Conservation (phyloP, 78 protist genomes). For the Tieghemostelium lacteum region DNA sequence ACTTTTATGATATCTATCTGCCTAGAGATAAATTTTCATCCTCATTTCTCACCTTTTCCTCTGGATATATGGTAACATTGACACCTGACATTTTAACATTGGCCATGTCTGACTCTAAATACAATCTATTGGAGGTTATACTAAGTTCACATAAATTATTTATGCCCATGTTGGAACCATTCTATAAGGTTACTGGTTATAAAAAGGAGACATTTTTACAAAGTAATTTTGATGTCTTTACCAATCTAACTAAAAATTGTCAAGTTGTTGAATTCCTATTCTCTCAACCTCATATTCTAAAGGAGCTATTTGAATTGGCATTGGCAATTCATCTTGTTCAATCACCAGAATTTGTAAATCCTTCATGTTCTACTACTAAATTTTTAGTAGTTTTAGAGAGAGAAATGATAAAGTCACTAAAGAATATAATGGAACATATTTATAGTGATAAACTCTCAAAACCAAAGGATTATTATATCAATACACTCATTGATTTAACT, state of each 20-base stretch:
- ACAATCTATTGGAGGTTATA: slow-evolving; percentile 22
- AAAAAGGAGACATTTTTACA: too few species aligned
- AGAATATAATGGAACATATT: too few species aligned
- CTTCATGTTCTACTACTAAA: slow-evolving; percentile 36
- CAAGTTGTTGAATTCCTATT: too few species aligned
- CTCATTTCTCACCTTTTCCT: not conserved
- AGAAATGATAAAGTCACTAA: too few species aligned
- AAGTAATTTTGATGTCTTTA: too few species aligned
- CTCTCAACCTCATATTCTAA: not conserved
- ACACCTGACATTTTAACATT: slow-evolving; percentile 29
- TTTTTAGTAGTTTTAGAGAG: slow-evolving; percentile 26
- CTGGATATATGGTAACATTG: slow-evolving; percentile 1
- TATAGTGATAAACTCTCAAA: too few species aligned
- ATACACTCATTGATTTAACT: not conserved
- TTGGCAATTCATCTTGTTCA: slow-evolving; percentile 25
- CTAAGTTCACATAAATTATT: slow-evolving; percentile 23
- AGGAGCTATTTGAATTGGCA: slow-evolving; percentile 18
- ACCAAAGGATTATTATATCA: not conserved
- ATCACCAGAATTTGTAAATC: slow-evolving; percentile 60
- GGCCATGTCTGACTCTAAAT: slow-evolving; percentile 24
- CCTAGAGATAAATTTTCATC: slow-evolving; percentile 50
- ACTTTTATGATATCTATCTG: slow-evolving; percentile 20
- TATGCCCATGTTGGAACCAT: slow-evolving; percentile 36
- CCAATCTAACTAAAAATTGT: too few species aligned
- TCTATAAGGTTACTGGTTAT: too few species aligned